Conservation (phyloP, 2,329 filamentous ascomycete species). For the Plenodomus lindquistii region DNA sequence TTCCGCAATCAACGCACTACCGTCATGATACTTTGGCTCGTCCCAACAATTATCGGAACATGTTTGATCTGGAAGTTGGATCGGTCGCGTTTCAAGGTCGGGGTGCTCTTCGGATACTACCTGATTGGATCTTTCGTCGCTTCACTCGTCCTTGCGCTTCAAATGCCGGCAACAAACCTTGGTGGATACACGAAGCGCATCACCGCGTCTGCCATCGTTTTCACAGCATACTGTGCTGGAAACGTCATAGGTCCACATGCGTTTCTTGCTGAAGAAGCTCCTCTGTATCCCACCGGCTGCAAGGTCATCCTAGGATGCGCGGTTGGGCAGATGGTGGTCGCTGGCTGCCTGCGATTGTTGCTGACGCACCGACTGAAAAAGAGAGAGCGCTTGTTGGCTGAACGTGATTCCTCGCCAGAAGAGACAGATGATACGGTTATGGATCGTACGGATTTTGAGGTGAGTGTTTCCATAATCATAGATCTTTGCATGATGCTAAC, state of each 20-base stretch:
- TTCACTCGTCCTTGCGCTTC: constrained; percentile 58
- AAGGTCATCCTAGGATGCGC: constrained; percentile 56
- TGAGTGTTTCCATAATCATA: no score
- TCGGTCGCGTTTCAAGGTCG: constrained; percentile 45
- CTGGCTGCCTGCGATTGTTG: constrained; percentile 13
- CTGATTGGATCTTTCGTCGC: constrained; percentile 55
- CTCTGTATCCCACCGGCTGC: constrained; percentile 57
- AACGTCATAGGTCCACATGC: constrained; percentile 55
- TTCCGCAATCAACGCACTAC: constrained; percentile 56
- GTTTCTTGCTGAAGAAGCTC: constrained; percentile 51
- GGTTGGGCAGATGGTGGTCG: constrained; percentile 47
- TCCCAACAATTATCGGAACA: constrained; percentile 57
- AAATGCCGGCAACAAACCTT: constrained; percentile 55
- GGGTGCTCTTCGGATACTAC: constrained; percentile 58
- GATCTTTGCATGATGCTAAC: no score
- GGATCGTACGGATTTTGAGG: no score
- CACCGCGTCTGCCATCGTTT: constrained; percentile 53
- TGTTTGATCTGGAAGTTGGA: constrained; percentile 57
- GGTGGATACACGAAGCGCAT: constrained; percentile 43
- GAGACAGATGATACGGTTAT: no score
- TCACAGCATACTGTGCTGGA: constrained; percentile 52
- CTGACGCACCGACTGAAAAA: constrained; percentile 4
- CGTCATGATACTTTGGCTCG: constrained; percentile 57
- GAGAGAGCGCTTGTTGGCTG: constrained; percentile 3
- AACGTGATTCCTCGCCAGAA: neutral